Conservation (phyloP, 805 yeast genomes). For the Ogataea henricii region DNA sequence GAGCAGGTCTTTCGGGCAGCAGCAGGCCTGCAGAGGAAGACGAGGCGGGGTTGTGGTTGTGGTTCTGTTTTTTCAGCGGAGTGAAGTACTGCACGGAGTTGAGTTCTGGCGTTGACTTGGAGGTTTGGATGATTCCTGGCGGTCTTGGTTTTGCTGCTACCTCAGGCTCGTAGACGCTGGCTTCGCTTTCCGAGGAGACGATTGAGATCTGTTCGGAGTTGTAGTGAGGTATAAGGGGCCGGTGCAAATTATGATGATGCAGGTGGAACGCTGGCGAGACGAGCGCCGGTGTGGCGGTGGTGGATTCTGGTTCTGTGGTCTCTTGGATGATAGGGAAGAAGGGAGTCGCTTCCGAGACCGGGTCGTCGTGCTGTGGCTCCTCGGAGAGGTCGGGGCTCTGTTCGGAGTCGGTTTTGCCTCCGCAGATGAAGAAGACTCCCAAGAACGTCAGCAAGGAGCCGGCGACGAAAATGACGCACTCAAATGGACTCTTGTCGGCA, state of each 20-base stretch:
- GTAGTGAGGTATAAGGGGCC: neutral
- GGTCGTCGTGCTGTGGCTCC: neutral
- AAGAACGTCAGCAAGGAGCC: conserved; percentile 42
- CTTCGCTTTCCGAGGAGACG: conserved; percentile 11
- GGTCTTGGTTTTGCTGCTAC: conserved; percentile 1
- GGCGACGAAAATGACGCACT: conserved; percentile 28
- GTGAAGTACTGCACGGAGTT: conserved; percentile 1
- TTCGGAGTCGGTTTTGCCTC: conserved; percentile 12
- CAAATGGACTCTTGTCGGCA: conserved; percentile 27
- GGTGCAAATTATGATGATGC: neutral
- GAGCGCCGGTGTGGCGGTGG: neutral
- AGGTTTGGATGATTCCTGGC: conserved; percentile 17
- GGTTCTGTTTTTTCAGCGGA: neutral
- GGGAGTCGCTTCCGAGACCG: neutral
- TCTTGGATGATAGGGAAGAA: neutral
- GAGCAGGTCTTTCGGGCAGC: conserved; percentile 3
- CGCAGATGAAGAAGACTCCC: conserved; percentile 44
- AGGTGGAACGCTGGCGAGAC: neutral
- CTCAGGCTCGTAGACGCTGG: neutral
- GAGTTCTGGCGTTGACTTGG: conserved; percentile 23
- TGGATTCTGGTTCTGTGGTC: neutral
- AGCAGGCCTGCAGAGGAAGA: neutral
- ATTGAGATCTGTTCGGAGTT: conserved; percentile 12
- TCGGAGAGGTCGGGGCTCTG: neutral
- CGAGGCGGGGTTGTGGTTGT: neutral